These are phyloP conservation scores for Penicillium salamii DNA, from an alignment of 495 filamentous ascomycete genomes.

Conservation along the genomic window DNA sequence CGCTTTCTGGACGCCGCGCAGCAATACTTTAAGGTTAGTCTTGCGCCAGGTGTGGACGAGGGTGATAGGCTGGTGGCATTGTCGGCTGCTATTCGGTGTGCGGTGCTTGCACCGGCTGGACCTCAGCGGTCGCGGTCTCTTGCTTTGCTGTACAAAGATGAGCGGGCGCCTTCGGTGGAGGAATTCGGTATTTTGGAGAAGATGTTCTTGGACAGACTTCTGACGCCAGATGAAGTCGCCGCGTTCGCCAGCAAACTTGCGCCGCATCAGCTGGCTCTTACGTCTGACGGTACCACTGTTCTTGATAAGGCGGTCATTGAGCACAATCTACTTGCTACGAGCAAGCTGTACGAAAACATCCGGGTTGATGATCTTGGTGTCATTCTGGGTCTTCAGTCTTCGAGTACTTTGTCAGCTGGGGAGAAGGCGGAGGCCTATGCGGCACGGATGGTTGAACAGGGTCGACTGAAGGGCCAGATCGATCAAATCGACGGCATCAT, in stretches of 20 bases:
- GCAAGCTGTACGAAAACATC: slow-evolving; percentile 87
- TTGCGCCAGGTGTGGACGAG: slow-evolving; percentile 72
- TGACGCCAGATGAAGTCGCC: slow-evolving; percentile 74
- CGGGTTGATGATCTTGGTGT: slow-evolving; percentile 70
- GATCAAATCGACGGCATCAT: slow-evolving; percentile 92
- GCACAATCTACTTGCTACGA: slow-evolving; percentile 87
- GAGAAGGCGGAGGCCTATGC: slow-evolving; percentile 90
- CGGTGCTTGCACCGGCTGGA: slow-evolving; percentile 90
- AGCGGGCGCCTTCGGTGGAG: slow-evolving; percentile 68
- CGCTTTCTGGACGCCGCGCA: slow-evolving; percentile 86
- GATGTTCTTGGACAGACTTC: slow-evolving; percentile 89
- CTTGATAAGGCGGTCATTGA: slow-evolving; percentile 93
- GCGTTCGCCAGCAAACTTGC: slow-evolving; percentile 78
- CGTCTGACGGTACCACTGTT: slow-evolving; percentile 86
- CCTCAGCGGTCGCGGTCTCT: slow-evolving; percentile 77
- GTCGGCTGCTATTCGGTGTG: slow-evolving; percentile 85
- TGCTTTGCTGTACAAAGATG: slow-evolving; percentile 89
- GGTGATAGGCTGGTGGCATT: slow-evolving; percentile 81
- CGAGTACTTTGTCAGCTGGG: slow-evolving; percentile 49
- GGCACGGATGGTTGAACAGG: slow-evolving; percentile 93
- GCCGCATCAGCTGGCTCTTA: slow-evolving; percentile 86
- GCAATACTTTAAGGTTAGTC: slow-evolving; percentile 82
- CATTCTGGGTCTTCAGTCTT: slow-evolving; percentile 63
- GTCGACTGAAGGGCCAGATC: slow-evolving; percentile 78
- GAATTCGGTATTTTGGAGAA: slow-evolving; percentile 93